Percentiles rank a stretch among this genome's conserved stretches.
Evolutionary conservation across 2,329 filamentous ascomycete species (phyloP).

Genomic region (Cordyceps cateniannulata): DNA sequence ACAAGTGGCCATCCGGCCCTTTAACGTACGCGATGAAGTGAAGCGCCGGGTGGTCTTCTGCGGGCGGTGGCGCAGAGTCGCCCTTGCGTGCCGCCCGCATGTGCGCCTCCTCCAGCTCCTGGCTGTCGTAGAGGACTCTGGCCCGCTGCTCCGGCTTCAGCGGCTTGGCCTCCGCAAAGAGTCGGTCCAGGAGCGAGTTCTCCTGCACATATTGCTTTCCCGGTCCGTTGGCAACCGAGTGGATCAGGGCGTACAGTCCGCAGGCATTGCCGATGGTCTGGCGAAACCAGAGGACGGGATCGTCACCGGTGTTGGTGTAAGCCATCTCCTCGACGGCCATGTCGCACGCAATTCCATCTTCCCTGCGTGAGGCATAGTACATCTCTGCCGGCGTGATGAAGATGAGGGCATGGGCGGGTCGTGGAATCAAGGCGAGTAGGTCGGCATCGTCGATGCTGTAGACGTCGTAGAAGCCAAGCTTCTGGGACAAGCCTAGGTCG

Average conservation of each 20-base stretch:
- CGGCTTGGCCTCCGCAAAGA: constrained; percentile 56
- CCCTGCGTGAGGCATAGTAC: constrained; percentile 39
- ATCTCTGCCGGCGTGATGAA: constrained; percentile 63
- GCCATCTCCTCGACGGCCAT: constrained; percentile 21
- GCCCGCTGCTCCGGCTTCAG: constrained; percentile 57
- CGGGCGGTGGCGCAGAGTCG: constrained; percentile 57
- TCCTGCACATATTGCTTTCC: constrained; percentile 47
- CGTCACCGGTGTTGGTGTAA: constrained; percentile 32
- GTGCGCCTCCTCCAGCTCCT: constrained; percentile 66
- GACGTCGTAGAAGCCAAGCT: constrained; percentile 73
- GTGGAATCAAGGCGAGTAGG: constrained; percentile 64
- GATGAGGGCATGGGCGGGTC: constrained; percentile 69
- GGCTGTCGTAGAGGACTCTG: constrained; percentile 62
- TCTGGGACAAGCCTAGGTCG: constrained; percentile 61
- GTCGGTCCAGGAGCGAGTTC: constrained; percentile 47
- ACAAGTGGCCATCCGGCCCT: constrained; percentile 55
- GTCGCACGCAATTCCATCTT: constrained; percentile 20
- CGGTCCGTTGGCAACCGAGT: constrained; percentile 64
- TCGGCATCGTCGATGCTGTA: constrained; percentile 72
- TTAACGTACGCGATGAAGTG: constrained; percentile 83
- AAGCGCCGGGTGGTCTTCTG: constrained; percentile 56
- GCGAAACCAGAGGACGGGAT: constrained; percentile 71
- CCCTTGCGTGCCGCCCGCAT: constrained; percentile 61
- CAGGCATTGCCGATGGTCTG: constrained; percentile 82
- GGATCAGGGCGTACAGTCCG: constrained; percentile 70